Conservation (phyloP, 768 basidiomycete genomes). For the Lepiota venenata region DNA sequence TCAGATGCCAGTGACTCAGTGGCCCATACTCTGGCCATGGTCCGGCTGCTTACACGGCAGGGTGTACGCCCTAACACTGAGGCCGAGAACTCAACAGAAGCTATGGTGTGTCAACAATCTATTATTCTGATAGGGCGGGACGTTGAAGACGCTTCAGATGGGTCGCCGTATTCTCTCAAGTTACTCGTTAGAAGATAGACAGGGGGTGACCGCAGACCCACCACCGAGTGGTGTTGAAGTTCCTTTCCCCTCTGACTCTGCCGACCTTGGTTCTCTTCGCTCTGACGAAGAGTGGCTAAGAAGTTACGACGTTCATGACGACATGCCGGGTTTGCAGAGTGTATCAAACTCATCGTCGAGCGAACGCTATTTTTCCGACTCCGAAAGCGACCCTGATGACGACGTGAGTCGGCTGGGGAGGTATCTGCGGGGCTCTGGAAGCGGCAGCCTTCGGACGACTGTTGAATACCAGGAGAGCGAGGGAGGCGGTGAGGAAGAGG, state of each 20-base stretch:
- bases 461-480: conserved; percentile 8
- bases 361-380: conserved; percentile 25
- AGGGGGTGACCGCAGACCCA: too few relatives aligned
- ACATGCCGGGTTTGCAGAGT: conserved; percentile 35
- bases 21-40: background rate
- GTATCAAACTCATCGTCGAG: conserved; percentile 29
- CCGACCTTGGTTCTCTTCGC: too few relatives aligned
- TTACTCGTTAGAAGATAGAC: too few relatives aligned
- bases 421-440: conserved; percentile 3
- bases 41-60: conserved; percentile 2
- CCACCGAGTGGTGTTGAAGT: too few relatives aligned
- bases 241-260: too few relatives aligned
- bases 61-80: background rate
- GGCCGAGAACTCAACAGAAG: background rate
- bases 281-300: background rate
- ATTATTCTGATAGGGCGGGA: too few relatives aligned
- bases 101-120: background rate
- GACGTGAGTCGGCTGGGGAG: conserved; percentile 10
- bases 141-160: too few relatives aligned
- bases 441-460: conserved; percentile 13
- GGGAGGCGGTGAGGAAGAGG: conserved; percentile 1
- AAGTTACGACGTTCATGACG: conserved; percentile 20
- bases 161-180: too few relatives aligned
- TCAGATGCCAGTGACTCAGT: conserved; percentile 6
- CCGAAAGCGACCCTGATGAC: conserved; percentile 21